Evolutionary conservation across 805 yeast species (phyloP), one percentile per base, ranked within the genome.

Genomic region (Lachancea lanzarotensis): DNA sequence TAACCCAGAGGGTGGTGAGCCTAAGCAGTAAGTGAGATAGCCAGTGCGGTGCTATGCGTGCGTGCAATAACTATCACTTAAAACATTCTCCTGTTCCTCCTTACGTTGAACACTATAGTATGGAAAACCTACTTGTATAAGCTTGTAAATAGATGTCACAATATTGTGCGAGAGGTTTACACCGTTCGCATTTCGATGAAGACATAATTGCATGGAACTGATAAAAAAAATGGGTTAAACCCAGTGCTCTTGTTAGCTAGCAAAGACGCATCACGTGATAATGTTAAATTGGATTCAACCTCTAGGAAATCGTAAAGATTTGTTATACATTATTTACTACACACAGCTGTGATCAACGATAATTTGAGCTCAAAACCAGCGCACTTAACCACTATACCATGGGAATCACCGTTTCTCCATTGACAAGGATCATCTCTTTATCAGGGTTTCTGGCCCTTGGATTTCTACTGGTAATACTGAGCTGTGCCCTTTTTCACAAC

Each of bases 401-500:
- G 59, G 57, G 59, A 16, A 42, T 61, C n/a, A 60, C 55, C 49
- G 63, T 63, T 10, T 63, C 67, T 6, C 67, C 67, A 36, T 43
- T 63, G 22, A 63, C 66, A 3, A 60, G 60, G 38, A 63, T 63
- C 38, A 63, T 63, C 9, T 63, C 62, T 11, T 52, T 63, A n/a
- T 60, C 66, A 10, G 67, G 65, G 3, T 59, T 90, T 38, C 73
- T 91, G 26, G 93, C 98, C 1, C 74, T 88, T 52, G 98, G 98
- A 5, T 91, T 91, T 56, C 76, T 93, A 30, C 71, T 93, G 51
- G 88, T 90, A 36, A 85, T 91, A 20, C 71, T 93, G 29, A 88
- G 96, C 38, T 89, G 95, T 42, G 91, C 93, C 2, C 72, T 93
- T 11, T 87, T 79, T 68, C 84, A 86, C 39, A 89, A 88, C 63